These are phyloP conservation scores for Elsinoe australis DNA, from an alignment of 2,329 filamentous ascomycete species.

Conservation along the genomic window DNA sequence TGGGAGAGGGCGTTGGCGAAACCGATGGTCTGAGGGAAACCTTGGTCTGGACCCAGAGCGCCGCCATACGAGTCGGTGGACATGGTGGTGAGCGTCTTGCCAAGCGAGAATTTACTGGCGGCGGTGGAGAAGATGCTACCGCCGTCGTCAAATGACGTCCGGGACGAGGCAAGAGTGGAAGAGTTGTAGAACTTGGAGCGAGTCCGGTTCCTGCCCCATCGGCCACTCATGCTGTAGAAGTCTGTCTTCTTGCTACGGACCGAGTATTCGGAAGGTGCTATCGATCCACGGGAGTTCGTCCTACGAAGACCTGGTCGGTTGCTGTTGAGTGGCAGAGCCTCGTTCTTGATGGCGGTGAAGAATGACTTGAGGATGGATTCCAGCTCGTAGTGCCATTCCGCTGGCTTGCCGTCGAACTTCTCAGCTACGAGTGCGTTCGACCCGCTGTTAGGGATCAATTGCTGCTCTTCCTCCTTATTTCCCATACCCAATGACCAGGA, in stretches of 20 bases:
- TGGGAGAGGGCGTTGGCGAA: slow-evolving; percentile 96
- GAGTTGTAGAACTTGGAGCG: slow-evolving; percentile 66
- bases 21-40: slow-evolving; percentile 93
- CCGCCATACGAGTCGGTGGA: slow-evolving; percentile 87
- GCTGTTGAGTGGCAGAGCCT: slow-evolving; percentile 80
- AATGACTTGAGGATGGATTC: slow-evolving; percentile 89
- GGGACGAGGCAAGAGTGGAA: slow-evolving; percentile 78
- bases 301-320: slow-evolving; percentile 21
- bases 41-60: slow-evolving; percentile 58
- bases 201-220: slow-evolving; percentile 82
- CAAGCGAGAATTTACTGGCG: slow-evolving; percentile 89
- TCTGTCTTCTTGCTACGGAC: slow-evolving; percentile 58
- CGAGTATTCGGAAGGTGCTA: slow-evolving; percentile 72
- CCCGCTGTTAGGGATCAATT: slow-evolving; percentile 38
- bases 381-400: slow-evolving; percentile 72
- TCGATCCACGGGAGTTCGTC: slow-evolving; percentile 69
- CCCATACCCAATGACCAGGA: slow-evolving; percentile 15
- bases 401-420: slow-evolving; percentile 53
- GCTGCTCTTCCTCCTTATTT: slow-evolving; percentile 25
- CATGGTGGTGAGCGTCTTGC: slow-evolving; percentile 82
- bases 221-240: slow-evolving; percentile 52
- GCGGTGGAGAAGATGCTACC: slow-evolving; percentile 89
- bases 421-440: slow-evolving; percentile 71
- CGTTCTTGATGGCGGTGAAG: slow-evolving; percentile 79
- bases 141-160: slow-evolving; percentile 87